Evolutionary conservation across 352 stramenopile genomes (phyloP), one percentile per base, ranked within the genome.

Genomic region (Aphanomyces stellatus): DNA sequence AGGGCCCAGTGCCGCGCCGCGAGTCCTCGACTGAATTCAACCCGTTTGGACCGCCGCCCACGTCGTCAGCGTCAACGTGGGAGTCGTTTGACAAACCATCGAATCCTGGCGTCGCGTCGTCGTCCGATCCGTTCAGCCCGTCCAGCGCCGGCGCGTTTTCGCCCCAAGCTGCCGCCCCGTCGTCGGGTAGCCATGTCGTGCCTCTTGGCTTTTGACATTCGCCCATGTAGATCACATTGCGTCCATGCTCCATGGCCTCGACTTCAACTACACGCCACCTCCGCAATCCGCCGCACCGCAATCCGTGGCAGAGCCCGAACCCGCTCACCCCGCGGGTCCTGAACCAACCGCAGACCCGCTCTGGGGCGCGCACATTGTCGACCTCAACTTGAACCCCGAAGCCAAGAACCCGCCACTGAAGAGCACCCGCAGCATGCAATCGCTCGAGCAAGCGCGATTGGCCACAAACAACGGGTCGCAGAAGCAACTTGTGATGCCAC

Each of bases 191-290:
- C 7, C 19, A 51, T 22, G 42, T 17, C 17, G 37, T 43, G 8
- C 8, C 8, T 17, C 37, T 43, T 43, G n/a, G n/a, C n/a, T n/a
- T n/a, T n/a, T n/a, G n/a, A n/a, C n/a, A n/a, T n/a, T n/a, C n/a
- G n/a, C n/a, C n/a, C n/a, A n/a, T n/a, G n/a, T n/a, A n/a, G 76
- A 90, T 31, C 74, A 92, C 42, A 88, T 92, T 51, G 77, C 81
- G 13, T 90, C 75, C 1, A 92, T 92, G 84, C 68, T 92, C 22
- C 85, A 79, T 4, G 84, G 82, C 0, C 67, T 92, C 11, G 84
- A 92, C 65, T 92, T 92, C 62, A 86, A 76, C 3, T 69, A 81
- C 33, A 42, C 69, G 4, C 71, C 76, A 28, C 55, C 64, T 7
- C 79, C 78, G 7, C 74, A 76, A 25, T n/a, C n/a, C n/a, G n/a